Evolutionary conservation across 495 filamentous ascomycete genomes (phyloP), one percentile per base, ranked within the genome.

Genomic region (Tuber magnatum): DNA sequence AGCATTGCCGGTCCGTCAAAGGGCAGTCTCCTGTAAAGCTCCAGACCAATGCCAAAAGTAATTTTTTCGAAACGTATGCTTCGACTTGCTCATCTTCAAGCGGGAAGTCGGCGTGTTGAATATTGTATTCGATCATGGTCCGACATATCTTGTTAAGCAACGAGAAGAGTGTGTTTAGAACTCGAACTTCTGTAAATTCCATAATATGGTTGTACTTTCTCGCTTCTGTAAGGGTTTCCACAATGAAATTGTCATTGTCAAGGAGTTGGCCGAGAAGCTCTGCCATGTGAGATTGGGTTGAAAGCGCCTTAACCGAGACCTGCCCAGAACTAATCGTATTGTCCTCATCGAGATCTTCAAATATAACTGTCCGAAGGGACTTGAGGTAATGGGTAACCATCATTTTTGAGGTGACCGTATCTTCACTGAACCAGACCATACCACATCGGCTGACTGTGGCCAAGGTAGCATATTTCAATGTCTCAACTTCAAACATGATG

Each of bases 391-490:
- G 93, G 75, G 88, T 85, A 48, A 97, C 89, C 89, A 98, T 93
- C 93, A 99, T 97, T 78, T 87, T 88, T 10, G 93, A 88, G 32
- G 92, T 94, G 61, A 99, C 94, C 28, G 93, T 98, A 81, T 99
- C 96, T 77, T 96, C 94, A 82, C 94, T 98, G 85, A 97, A 98
- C 95, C 95, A 99, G 12, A 99, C 95, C 95, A 99, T 99, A 87
- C 95, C 95, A 84, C 95, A 99, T 85, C 95, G 93, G 91, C 91
- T 93, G 80, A 99, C 95, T 56, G 95, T 99, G 56, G 95, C 95
- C 61, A 98, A 88, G 0, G 95, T 99, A 56, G 95, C 95, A 83
- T 99, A 99, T 81, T 94, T 97, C 61, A 99, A 87, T n/a, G 90
- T 98, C 85, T 98, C 96, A 40, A 99, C 95, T 85, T 99, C 95